Evolutionary conservation across 2,329 filamentous ascomycete species (phyloP).

Genomic region (Ascochyta clinopodiicola): DNA sequence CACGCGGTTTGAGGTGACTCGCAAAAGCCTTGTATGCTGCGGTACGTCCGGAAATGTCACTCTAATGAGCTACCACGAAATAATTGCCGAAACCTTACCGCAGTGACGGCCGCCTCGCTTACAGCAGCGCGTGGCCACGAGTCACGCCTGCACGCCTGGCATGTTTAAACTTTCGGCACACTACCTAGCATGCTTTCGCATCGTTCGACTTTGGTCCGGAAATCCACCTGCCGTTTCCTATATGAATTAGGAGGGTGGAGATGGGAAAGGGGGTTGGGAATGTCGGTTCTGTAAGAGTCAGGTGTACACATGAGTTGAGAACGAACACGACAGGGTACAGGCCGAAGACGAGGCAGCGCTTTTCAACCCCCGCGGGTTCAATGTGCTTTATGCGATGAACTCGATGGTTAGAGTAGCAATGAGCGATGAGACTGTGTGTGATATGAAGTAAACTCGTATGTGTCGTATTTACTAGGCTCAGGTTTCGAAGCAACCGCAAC

Average conservation of each 20-base stretch:
- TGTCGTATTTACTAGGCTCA: not conserved
- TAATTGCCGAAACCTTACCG: conserved; percentile 1
- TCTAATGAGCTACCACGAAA: not conserved
- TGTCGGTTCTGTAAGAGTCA: not conserved
- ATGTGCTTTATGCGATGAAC: not conserved
- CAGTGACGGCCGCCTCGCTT: conserved; percentile 9
- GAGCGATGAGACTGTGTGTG: not conserved
- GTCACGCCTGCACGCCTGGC: not conserved
- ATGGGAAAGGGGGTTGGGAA: not conserved
- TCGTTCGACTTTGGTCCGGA: not conserved
- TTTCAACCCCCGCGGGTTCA: no score
- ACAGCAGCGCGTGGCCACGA: not conserved
- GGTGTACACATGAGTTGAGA: not conserved
- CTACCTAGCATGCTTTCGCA: not conserved
- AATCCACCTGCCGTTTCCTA: not conserved
- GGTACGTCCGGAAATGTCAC: not conserved
- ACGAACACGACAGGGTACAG: not conserved
- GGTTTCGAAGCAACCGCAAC: not conserved
- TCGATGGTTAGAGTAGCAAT: not conserved
- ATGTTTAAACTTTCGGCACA: not conserved
- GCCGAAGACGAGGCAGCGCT: not conserved
- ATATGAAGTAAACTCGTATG: not conserved
- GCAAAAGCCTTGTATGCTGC: not conserved
- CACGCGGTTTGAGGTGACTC: not conserved
- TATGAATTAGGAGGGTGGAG: not conserved